Evolutionary conservation across 306 rosid species (phyloP).

Genomic region (Macrotyloma uniflorum): DNA sequence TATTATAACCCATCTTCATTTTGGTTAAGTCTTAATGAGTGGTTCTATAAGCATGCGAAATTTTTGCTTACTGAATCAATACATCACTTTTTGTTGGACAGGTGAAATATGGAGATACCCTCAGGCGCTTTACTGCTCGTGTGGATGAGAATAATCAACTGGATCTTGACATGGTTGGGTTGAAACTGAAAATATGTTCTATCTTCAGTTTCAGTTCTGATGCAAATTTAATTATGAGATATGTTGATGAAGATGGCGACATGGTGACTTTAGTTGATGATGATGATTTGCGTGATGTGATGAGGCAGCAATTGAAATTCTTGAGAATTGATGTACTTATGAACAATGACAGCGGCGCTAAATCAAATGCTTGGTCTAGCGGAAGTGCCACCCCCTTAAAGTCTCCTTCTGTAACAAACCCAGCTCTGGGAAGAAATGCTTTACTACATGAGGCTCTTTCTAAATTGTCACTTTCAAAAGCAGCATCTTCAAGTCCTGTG

Average conservation of each 20-base stretch:
- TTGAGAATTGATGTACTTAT: constrained; percentile 69
- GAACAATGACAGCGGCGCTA: constrained; percentile 38
- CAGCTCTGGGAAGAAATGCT: constrained; percentile 22
- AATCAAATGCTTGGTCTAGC: constrained; percentile 51
- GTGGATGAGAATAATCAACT: constrained; percentile 50
- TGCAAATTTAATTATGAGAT: constrained; percentile 60
- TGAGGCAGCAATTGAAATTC: constrained; percentile 72
- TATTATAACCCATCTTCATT: background rate
- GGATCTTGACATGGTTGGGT: constrained; percentile 71
- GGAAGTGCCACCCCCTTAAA: constrained; percentile 63
- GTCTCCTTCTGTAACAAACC: constrained; percentile 37
- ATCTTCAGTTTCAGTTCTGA: constrained; percentile 61
- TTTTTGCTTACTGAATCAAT: background rate
- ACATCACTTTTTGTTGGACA: constrained; percentile 34
- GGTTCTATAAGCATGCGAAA: background rate
- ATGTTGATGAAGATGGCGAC: constrained; percentile 95
- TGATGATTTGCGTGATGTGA: constrained; percentile 74
- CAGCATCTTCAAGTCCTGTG: constrained; percentile 16
- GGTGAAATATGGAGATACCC: constrained; percentile 73
- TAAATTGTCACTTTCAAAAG: constrained; percentile 52
- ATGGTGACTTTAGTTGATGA: constrained; percentile 75
- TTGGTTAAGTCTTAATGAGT: background rate
- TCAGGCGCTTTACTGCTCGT: constrained; percentile 79
- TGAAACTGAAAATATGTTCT: constrained; percentile 58
- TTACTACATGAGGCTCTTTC: constrained; percentile 41